A percentile compares a stretch with the other conserved stretches of the same genome.
phyloP scores from a whole-genome alignment of 2,329 filamentous ascomycete genomes.

The Lecanicillium sp. region DNA sequence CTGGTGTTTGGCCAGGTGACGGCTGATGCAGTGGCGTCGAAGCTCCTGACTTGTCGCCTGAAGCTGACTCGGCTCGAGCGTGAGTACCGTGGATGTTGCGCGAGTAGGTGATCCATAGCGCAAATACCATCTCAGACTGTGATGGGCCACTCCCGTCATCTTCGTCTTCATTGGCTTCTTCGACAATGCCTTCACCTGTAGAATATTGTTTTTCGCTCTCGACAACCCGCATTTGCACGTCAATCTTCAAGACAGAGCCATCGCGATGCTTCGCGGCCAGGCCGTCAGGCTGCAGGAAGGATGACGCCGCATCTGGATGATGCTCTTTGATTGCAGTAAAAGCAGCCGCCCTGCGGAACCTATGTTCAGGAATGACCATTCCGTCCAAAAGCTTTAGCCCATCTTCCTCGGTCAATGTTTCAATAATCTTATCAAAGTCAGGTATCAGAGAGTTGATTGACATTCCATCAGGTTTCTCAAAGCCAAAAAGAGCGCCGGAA shows the following conservation, averaged over 20 bases:
- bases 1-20: slow-evolving; percentile 61
- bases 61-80: slow-evolving; percentile 45
- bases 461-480: slow-evolving; percentile 73
- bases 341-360: slow-evolving; percentile 82
- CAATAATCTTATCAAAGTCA: slow-evolving; percentile 75
- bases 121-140: slow-evolving; percentile 77
- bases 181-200: slow-evolving; percentile 54
- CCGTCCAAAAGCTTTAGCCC: slow-evolving; percentile 77
- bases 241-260: slow-evolving; percentile 84
- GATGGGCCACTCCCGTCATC: slow-evolving; percentile 26
- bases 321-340: slow-evolving; percentile 78
- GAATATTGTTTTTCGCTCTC: slow-evolving; percentile 68
- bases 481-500: slow-evolving; percentile 83
- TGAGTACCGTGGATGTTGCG: slow-evolving; percentile 77
- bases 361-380: slow-evolving; percentile 95
- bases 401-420: slow-evolving; percentile 78
- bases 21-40: slow-evolving; percentile 71
- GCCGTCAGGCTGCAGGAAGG: slow-evolving; percentile 78
- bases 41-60: slow-evolving; percentile 40
- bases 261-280: slow-evolving; percentile 82
- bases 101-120: slow-evolving; percentile 95
- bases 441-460: slow-evolving; percentile 75
- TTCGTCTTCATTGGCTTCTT: slow-evolving; percentile 46
- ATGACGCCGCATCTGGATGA: slow-evolving; percentile 65
- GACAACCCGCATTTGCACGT: slow-evolving; percentile 93